These are phyloP conservation scores for Tanacetum coccineum DNA, from an alignment of 129 eudicot species.

Conservation along the genomic window DNA sequence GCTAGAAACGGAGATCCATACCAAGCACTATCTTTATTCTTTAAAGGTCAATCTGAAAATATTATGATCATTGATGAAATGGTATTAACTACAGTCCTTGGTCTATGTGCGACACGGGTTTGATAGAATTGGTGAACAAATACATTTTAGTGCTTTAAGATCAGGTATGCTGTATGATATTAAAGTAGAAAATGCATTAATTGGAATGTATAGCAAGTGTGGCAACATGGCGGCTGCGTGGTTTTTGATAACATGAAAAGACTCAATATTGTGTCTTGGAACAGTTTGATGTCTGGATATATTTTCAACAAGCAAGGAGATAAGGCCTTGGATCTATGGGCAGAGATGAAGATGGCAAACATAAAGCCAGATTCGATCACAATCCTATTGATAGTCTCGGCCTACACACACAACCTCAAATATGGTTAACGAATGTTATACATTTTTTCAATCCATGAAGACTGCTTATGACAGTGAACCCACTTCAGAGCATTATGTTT, in stretches of 20 bases:
- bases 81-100: slow-evolving; percentile 51
- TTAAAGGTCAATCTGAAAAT: slow-evolving; percentile 39
- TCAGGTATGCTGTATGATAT: slow-evolving; percentile 43
- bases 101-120: slow-evolving; percentile 75
- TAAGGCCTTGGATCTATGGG: slow-evolving; percentile 58
- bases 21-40: slow-evolving; percentile 60
- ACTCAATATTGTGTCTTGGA: slow-evolving; percentile 72
- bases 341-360: slow-evolving; percentile 39
- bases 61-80: slow-evolving; percentile 45
- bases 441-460: slow-evolving; percentile 59
- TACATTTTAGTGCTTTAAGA: slow-evolving; percentile 52
- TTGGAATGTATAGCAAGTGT: slow-evolving; percentile 84
- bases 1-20: slow-evolving; percentile 66
- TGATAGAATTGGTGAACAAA: slow-evolving; percentile 62
- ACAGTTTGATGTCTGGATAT: slow-evolving; percentile 68
- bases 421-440: slow-evolving; percentile 55
- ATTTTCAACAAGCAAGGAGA: slow-evolving; percentile 71
- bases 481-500: slow-evolving; percentile 68
- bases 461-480: slow-evolving; percentile 48
- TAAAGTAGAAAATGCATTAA: slow-evolving; percentile 57
- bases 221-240: slow-evolving; percentile 55
- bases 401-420: slow-evolving; percentile 55
- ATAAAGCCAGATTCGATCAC: slow-evolving; percentile 62
- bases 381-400: slow-evolving; percentile 49
- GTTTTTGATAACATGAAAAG: slow-evolving; percentile 57